Evolutionary conservation across 352 stramenopile genomes (phyloP).

Genomic region (Thalassiosira gravida): DNA sequence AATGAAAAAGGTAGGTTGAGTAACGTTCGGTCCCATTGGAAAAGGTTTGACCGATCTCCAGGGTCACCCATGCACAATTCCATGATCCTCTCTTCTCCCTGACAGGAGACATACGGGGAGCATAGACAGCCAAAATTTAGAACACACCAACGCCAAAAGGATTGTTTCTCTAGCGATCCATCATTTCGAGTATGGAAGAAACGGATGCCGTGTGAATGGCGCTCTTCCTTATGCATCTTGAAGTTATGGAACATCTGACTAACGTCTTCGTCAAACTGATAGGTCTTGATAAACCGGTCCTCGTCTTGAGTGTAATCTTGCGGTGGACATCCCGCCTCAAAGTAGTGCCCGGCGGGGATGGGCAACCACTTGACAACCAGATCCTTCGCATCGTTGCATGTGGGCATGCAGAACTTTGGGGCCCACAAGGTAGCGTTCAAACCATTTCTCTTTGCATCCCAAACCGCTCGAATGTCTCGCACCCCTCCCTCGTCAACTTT

Average conservation of each 20-base stretch:
- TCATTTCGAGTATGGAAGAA: conserved; percentile 15
- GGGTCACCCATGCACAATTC: conserved; percentile 21
- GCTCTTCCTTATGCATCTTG: conserved; percentile 30
- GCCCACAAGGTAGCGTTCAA: conserved; percentile 30
- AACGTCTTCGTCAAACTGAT: conserved; percentile 49
- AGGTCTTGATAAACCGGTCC: conserved; percentile 20
- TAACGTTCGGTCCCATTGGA: conserved; percentile 16
- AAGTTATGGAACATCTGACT: conserved; percentile 69
- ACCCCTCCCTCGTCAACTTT: neutral
- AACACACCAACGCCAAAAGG: conserved; percentile 20
- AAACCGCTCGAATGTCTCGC: conserved; percentile 25
- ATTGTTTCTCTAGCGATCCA: conserved; percentile 4
- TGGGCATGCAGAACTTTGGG: conserved; percentile 20
- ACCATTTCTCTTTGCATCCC: conserved; percentile 39
- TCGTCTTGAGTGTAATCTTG: conserved; percentile 29
- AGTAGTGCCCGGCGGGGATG: conserved; percentile 10
- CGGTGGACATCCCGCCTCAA: neutral
- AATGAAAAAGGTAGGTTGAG: conserved; percentile 12
- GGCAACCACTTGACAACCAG: conserved; percentile 32
- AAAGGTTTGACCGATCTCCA: conserved; percentile 18
- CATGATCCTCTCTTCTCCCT: conserved; percentile 20
- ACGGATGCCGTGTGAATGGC: conserved; percentile 31
- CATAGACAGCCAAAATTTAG: conserved; percentile 21
- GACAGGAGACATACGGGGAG: conserved; percentile 33
- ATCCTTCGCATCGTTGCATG: conserved; percentile 13